Evolutionary conservation across 73 alveolate species (phyloP).

Genomic region (Paramecium caudatum): DNA sequence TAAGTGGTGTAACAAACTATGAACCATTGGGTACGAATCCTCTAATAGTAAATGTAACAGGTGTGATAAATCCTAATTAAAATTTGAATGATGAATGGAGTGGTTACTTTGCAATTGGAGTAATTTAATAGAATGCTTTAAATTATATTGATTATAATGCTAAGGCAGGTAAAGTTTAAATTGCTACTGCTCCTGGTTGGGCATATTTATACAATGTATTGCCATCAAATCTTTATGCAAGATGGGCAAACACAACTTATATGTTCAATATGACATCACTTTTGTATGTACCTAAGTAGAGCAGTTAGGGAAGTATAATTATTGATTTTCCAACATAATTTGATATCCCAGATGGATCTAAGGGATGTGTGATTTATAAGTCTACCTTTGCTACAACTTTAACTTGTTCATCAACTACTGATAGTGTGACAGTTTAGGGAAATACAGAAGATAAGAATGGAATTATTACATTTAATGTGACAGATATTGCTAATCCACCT

Average conservation of each 20-base stretch:
- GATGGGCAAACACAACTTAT: constrained; percentile 65
- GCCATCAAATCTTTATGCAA: constrained; percentile 43
- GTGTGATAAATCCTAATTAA: constrained; percentile 75
- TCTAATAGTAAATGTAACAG: constrained; percentile 60
- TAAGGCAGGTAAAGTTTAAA: constrained; percentile 73
- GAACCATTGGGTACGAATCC: constrained; percentile 71
- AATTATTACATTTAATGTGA: constrained; percentile 36
- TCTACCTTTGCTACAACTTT: constrained; percentile 9
- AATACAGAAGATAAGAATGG: constrained; percentile 69
- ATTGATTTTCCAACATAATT: constrained; percentile 76
- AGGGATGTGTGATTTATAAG: constrained; percentile 17
- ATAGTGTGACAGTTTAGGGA: constrained; percentile 65
- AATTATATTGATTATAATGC: constrained; percentile 63
- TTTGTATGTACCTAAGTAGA: constrained; percentile 52
- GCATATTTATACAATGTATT: constrained; percentile 31
- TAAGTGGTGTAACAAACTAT: constrained; percentile 73
- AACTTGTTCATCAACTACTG: background rate
- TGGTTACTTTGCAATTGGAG: constrained; percentile 76
- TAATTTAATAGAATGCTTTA: constrained; percentile 10
- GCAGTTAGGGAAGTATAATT: constrained; percentile 67
- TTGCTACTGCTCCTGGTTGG: constrained; percentile 77
- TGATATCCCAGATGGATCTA: constrained; percentile 74
- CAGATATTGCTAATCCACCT: constrained; percentile 74
- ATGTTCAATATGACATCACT: constrained; percentile 75
- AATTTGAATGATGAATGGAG: constrained; percentile 63